These are phyloP conservation scores for Sarocladium kiliense DNA, from an alignment of 2,329 filamentous ascomycete genomes.

Conservation along the genomic window DNA sequence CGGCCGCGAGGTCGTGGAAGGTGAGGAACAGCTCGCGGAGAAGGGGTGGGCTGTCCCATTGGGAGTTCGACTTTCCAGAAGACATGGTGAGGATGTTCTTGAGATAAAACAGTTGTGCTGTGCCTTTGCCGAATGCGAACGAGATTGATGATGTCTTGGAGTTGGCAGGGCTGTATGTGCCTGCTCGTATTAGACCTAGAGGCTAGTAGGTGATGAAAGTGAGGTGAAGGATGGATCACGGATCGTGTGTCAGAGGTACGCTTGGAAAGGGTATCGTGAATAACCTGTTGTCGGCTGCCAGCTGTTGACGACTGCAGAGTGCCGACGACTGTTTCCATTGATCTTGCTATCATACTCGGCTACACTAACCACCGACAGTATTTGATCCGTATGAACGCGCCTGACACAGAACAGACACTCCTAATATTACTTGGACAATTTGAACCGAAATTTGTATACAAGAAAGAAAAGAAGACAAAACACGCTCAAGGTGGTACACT, in stretches of 20 bases:
- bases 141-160: background rate
- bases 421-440: too few relatives aligned
- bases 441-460: background rate
- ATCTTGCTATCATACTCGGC: background rate
- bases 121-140: too few relatives aligned
- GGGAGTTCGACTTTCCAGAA: conserved; percentile 17
- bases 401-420: too few relatives aligned
- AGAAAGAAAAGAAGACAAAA: too few relatives aligned
- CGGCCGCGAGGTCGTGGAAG: conserved; percentile 25
- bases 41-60: conserved; percentile 28
- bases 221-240: background rate
- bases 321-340: background rate
- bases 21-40: conserved; percentile 27
- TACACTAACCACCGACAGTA: background rate
- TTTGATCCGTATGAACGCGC: too few relatives aligned
- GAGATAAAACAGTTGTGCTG: background rate
- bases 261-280: background rate
- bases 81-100: conserved; percentile 6
- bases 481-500: too few relatives aligned
- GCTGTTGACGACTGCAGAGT: background rate
- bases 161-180: background rate
- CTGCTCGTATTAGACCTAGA: background rate
- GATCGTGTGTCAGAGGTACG: too few relatives aligned
- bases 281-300: background rate
- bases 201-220: background rate